Conservation (phyloP, 805 yeast species). For the Ogataea trehalophila region DNA sequence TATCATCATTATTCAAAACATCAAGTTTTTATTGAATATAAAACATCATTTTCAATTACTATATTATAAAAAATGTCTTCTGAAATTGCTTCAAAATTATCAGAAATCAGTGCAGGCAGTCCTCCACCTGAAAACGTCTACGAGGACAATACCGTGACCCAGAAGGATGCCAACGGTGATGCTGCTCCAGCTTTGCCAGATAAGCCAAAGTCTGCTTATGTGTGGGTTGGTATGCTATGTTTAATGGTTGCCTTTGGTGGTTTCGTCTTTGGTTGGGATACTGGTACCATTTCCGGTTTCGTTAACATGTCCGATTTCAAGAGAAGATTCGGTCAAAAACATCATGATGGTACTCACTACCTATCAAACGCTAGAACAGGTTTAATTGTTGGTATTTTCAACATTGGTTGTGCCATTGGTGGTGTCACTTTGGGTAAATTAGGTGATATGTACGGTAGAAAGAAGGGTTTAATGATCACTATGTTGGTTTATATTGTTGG, state of each 20-base stretch:
- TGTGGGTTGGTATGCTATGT: constrained; percentile 36
- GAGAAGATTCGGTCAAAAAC: constrained; percentile 51
- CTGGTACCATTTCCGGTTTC: constrained; percentile 73
- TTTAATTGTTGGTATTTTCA: constrained; percentile 64
- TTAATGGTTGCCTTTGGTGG: constrained; percentile 70
- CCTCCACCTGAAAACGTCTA: constrained; percentile 22
- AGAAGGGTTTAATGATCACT: constrained; percentile 47
- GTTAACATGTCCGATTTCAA: constrained; percentile 58
- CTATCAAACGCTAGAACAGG: constrained; percentile 54
- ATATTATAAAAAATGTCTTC: constrained; percentile 9
- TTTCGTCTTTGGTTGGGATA: constrained; percentile 73
- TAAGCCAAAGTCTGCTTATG: constrained; percentile 21
- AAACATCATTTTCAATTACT: too few relatives aligned
- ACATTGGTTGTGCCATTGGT: constrained; percentile 71
- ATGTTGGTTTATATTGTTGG: constrained; percentile 58
- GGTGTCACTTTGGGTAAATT: constrained; percentile 53
- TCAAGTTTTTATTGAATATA: too few relatives aligned
- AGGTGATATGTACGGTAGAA: constrained; percentile 60
- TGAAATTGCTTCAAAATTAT: constrained; percentile 12
- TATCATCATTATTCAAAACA: too few relatives aligned
- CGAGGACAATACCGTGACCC: constrained; percentile 18
- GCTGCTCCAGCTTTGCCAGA: constrained; percentile 17
- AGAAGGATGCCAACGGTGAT: constrained; percentile 6
- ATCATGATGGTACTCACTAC: too few relatives aligned
- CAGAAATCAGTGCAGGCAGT: constrained; percentile 14